Conservation (phyloP, 805 yeast genomes). For the Candida lessepsii region DNA sequence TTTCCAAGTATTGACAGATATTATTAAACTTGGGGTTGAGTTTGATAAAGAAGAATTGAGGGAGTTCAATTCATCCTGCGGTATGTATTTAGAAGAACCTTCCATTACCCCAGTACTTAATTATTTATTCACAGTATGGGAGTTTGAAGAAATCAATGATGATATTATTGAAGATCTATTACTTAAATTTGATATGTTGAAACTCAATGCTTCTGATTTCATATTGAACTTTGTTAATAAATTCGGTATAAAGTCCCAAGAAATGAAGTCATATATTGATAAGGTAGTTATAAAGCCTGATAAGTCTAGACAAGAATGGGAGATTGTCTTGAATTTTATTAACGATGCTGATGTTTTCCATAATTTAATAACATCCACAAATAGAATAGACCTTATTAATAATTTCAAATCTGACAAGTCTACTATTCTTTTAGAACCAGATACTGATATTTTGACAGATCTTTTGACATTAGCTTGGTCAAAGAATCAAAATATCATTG, state of each 20-base stretch:
- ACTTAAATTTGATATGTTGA: constrained; percentile 9
- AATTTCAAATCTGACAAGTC: constrained; percentile 1
- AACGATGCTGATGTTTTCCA: constrained; percentile 11
- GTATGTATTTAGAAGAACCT: constrained; percentile 8
- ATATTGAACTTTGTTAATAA: constrained; percentile 4
- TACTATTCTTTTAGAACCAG: background rate
- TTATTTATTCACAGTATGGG: constrained; percentile 10
- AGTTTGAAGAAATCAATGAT: constrained; percentile 2
- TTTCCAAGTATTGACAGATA: constrained; percentile 4
- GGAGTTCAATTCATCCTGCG: constrained; percentile 9
- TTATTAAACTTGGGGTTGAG: background rate
- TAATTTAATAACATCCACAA: constrained; percentile 1
- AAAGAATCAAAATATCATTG: background rate
- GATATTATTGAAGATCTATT: constrained; percentile 14
- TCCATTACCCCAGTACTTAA: background rate
- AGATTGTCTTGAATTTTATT: constrained; percentile 20
- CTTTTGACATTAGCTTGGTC: constrained; percentile 6
- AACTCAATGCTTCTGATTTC: constrained; percentile 9
- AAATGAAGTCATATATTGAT: constrained; percentile 29
- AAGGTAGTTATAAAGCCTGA: constrained; percentile 24
- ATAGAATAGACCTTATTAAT: constrained; percentile 5
- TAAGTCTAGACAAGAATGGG: constrained; percentile 21
- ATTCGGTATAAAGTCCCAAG: constrained; percentile 9
- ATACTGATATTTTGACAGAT: background rate
- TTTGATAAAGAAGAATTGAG: constrained; percentile 4